These are phyloP conservation scores for Pleurotus tuber-regium DNA, from an alignment of 768 basidiomycete species.

Conservation along the genomic window DNA sequence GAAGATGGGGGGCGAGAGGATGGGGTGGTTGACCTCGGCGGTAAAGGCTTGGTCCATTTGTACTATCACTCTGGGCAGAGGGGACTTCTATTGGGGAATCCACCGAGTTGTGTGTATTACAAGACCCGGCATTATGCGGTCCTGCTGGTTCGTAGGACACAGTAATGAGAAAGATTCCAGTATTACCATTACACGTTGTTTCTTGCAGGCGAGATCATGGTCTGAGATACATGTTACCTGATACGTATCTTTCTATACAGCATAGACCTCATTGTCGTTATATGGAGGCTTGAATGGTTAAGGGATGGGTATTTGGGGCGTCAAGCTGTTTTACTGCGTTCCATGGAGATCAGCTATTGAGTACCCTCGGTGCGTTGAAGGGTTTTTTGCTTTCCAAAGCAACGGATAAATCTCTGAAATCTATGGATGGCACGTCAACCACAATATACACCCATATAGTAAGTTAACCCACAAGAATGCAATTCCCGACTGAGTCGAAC, in stretches of 20 bases:
- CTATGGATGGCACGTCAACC: too few species aligned
- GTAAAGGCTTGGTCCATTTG: background rate
- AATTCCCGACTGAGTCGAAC: too few species aligned
- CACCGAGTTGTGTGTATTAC: background rate
- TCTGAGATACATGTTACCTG: background rate
- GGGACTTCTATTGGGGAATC: background rate
- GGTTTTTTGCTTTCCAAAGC: too few species aligned
- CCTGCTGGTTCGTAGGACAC: background rate
- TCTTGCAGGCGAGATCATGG: background rate
- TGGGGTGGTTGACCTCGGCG: background rate
- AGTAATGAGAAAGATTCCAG: background rate
- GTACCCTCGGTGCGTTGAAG: too few species aligned
- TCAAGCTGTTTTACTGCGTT: too few species aligned
- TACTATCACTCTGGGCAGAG: slow-evolving; percentile 1
- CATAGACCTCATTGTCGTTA: too few species aligned
- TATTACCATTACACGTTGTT: background rate
- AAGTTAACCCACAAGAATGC: too few species aligned
- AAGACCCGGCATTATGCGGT: background rate
- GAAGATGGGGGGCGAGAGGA: background rate
- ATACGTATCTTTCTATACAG: background rate
- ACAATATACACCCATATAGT: too few species aligned
- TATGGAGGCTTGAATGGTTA: too few species aligned
- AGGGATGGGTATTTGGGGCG: too few species aligned
- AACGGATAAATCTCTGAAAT: too few species aligned
- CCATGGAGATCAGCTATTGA: too few species aligned